Percentiles rank a stretch among this genome's conserved stretches.
These are phyloP conservation scores for Lactifluus echinatus DNA, from an alignment of 768 basidiomycete species.

Conservation along the genomic window DNA sequence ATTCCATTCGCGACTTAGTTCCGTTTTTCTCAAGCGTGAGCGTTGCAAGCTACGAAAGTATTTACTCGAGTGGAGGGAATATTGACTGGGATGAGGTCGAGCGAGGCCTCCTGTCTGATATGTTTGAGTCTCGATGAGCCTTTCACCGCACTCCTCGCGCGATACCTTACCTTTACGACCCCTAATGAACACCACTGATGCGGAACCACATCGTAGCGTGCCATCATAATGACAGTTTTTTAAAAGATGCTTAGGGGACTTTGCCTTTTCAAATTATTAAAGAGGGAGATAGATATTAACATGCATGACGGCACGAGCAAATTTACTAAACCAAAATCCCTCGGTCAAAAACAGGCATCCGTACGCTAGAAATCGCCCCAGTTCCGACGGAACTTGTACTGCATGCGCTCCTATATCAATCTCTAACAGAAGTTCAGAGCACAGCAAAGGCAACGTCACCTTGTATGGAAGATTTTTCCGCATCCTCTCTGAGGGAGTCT, in stretches of 20 bases:
- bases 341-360: background rate
- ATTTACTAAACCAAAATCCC: background rate
- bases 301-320: background rate
- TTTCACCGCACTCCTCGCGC: background rate
- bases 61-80: slow-evolving; percentile 73
- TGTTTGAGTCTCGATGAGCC: slow-evolving; percentile 72
- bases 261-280: background rate
- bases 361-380: slow-evolving; percentile 59
- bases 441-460: slow-evolving; percentile 36
- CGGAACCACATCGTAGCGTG: slow-evolving; percentile 5
- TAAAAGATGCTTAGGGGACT: background rate
- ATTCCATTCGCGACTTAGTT: slow-evolving; percentile 77
- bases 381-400: slow-evolving; percentile 85
- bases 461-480: slow-evolving; percentile 84
- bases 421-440: slow-evolving; percentile 22
- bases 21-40: slow-evolving; percentile 89
- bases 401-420: slow-evolving; percentile 53
- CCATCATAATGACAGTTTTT: background rate
- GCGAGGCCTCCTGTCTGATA: slow-evolving; percentile 67
- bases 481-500: slow-evolving; percentile 65
- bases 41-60: slow-evolving; percentile 80
- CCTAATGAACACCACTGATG: background rate
- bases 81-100: slow-evolving; percentile 92
- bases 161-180: background rate
- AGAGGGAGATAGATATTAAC: slow-evolving; percentile 9